phyloP scores from a whole-genome alignment of 257 asterid species.

The Gentiana straminea region DNA sequence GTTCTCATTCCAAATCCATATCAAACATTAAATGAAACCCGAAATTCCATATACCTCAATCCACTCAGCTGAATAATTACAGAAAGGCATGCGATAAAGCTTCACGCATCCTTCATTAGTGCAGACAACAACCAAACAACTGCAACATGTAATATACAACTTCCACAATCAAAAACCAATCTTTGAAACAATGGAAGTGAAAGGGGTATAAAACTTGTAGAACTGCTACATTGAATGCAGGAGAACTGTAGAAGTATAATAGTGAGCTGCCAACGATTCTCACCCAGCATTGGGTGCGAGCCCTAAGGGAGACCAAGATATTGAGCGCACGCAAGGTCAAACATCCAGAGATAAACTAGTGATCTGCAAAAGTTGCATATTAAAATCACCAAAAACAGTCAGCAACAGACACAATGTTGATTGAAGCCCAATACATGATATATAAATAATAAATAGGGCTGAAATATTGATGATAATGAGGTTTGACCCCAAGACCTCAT shows the following conservation, averaged over 20 bases:
- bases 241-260: background rate
- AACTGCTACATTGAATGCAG: background rate
- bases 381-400: too few species aligned
- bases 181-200: background rate
- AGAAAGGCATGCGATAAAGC: constrained; percentile 62
- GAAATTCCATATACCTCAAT: constrained; percentile 41
- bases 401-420: too few species aligned
- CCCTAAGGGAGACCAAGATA: constrained; percentile 94
- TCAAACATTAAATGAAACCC: too few species aligned
- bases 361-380: constrained; percentile 28
- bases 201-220: background rate
- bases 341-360: constrained; percentile 45
- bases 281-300: constrained; percentile 80
- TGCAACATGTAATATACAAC: constrained; percentile 15
- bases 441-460: too few species aligned
- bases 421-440: too few species aligned
- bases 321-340: constrained; percentile 67
- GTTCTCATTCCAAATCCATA: too few species aligned
- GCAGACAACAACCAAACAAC: constrained; percentile 93
- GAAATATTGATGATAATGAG: too few species aligned
- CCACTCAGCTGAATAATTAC: constrained; percentile 77
- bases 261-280: constrained; percentile 3
- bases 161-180: background rate
- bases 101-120: constrained; percentile 65
- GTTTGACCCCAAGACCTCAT: too few species aligned